Percentiles rank a stretch among this genome's conserved stretches.
phyloP scores from a whole-genome alignment of 208 protist genomes.

The Zelonia costaricensis region DNA sequence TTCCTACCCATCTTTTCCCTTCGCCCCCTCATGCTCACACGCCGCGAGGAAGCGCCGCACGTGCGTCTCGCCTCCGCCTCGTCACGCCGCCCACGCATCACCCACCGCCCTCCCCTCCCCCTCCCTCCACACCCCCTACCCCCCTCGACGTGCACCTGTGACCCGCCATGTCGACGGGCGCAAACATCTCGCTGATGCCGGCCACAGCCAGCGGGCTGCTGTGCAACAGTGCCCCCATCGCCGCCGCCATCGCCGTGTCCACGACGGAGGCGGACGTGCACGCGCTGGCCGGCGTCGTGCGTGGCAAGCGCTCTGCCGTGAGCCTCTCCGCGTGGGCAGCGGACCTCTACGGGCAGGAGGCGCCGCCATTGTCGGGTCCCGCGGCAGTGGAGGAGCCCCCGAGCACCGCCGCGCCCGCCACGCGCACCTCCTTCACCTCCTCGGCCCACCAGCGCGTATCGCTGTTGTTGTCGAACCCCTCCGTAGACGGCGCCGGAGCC shows the following conservation, averaged over 20 bases:
- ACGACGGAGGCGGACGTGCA: slow-evolving; percentile 16
- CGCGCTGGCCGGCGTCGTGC: slow-evolving; percentile 16
- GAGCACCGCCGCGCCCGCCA: slow-evolving; percentile 4
- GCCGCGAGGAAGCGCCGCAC: too few species aligned
- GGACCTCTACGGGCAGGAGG: slow-evolving; percentile 26
- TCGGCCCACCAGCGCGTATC: background rate
- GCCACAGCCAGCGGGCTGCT: slow-evolving; percentile 23
- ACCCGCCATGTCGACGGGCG: background rate
- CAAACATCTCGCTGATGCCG: slow-evolving; percentile 17
- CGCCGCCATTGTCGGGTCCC: background rate
- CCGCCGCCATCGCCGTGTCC: slow-evolving; percentile 17
- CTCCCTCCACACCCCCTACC: background rate
- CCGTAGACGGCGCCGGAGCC: background rate
- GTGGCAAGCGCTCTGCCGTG: slow-evolving; percentile 1
- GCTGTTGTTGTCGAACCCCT: background rate
- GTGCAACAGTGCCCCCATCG: slow-evolving; percentile 20
- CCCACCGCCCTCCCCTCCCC: too few species aligned
- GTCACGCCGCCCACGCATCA: too few species aligned
- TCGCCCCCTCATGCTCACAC: too few species aligned
- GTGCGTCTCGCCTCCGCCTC: too few species aligned
- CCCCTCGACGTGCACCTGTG: background rate
- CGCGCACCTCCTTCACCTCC: slow-evolving; percentile 1
- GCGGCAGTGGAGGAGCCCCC: background rate
- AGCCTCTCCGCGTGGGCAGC: slow-evolving; percentile 11
- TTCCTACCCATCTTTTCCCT: too few species aligned